Evolutionary conservation across 495 filamentous ascomycete genomes (phyloP), one percentile per base, ranked within the genome.

Genomic region (Daldinia childiae): DNA sequence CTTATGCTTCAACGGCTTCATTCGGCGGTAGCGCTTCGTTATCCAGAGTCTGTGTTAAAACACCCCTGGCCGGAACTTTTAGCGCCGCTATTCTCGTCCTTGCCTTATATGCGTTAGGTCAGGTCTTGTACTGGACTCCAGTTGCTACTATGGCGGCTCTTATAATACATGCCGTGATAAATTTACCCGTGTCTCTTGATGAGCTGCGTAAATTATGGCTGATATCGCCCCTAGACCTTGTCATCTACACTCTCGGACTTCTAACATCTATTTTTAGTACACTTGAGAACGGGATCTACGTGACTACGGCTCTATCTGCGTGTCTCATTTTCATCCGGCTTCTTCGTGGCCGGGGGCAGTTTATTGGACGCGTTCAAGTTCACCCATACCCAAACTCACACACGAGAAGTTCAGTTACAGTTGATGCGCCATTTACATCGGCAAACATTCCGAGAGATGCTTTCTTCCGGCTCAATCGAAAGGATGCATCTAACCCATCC

Each of bases 21-120:
- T 64, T 64, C 30, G 51, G 61, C n/a, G 61, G 61, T 12, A 52
- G 34, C 9, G 61, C 61, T n/a, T 27, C 56, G 3, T n/a, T 56
- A 11, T 64, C 61, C 7, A 64, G 45, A 3, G 61, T 34, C 24
- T 19, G 61, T 15, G 58, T 14, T 21, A 48, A 30, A 34, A 61
- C 58, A 14, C 58, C 58, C n/a, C 9, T 61, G 6, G 58, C 36
- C 8, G 41, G 58, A 12, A 15, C 15, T 3, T 61, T 61, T 6
- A 61, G 50, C 15, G 58, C 39, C 1, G 1, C 36, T 21, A 6
- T 61, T 36, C 26, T 61, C 11, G 6, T 51, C 12, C 39, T 50
- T 50, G n/a, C 41, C 9, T 21, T 61, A 9, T 61, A 61, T 36
- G 27, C 24, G 6, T 21, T 61, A 36, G 21, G 27, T 5, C 9